phyloP scores from a whole-genome alignment of 1,139 yeast species.

The Sugiyamaella novakii region DNA sequence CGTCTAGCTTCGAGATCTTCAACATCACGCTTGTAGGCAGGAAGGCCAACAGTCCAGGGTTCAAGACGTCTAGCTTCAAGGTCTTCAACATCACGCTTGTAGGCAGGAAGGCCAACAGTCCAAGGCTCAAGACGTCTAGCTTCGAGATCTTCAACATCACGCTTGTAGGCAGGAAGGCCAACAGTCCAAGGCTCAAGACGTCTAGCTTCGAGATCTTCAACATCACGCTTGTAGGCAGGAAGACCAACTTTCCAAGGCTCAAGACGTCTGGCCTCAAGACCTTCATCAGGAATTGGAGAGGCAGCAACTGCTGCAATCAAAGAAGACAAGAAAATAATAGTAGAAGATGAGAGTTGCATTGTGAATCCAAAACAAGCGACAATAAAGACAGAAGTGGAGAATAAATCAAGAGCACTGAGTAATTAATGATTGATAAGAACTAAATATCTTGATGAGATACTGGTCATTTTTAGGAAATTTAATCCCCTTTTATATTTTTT shows the following conservation, averaged over 20 bases:
- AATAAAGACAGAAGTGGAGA: background rate
- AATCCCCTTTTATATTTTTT: constrained; percentile 5
- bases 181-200: constrained; percentile 15
- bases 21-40: constrained; percentile 18
- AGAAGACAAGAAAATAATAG: constrained; percentile 8
- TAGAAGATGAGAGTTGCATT: constrained; percentile 13
- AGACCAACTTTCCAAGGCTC: constrained; percentile 18
- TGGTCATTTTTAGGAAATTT: too few relatives aligned
- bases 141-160: constrained; percentile 25
- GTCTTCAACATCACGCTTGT: constrained; percentile 11
- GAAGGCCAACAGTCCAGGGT: background rate
- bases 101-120: constrained; percentile 21
- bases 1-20: too few relatives aligned
- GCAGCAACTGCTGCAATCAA: constrained; percentile 17
- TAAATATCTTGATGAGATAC: constrained; percentile 1
- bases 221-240: constrained; percentile 20
- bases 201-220: constrained; percentile 10
- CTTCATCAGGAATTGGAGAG: constrained; percentile 14
- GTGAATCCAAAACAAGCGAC: too few relatives aligned
- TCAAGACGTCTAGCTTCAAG: constrained; percentile 5
- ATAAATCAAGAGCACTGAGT: background rate
- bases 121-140: constrained; percentile 16
- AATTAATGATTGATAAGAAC: background rate
- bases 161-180: constrained; percentile 25
- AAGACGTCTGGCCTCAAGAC: constrained; percentile 14